These are phyloP conservation scores for Olyra latifolia DNA, from an alignment of 176 grass and related monocot species.

Conservation along the genomic window DNA sequence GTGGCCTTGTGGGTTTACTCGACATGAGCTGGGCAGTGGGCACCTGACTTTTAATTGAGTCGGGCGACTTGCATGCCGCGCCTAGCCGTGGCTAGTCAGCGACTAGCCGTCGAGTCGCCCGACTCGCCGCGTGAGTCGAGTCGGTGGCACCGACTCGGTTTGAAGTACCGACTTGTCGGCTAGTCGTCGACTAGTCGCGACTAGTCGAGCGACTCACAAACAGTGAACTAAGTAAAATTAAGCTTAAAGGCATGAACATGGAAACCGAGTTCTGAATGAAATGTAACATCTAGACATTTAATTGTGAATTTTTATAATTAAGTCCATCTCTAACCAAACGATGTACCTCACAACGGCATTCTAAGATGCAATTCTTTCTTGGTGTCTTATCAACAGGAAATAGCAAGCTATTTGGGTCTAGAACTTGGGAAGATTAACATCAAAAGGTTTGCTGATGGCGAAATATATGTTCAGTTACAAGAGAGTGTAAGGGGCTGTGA, in stretches of 20 bases:
- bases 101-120: too few species aligned
- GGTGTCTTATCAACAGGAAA: constrained; percentile 62
- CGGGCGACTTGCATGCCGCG: too few species aligned
- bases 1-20: too few species aligned
- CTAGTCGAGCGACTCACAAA: too few species aligned
- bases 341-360: neutral
- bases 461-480: constrained; percentile 99
- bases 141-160: too few species aligned
- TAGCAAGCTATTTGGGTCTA: constrained; percentile 93
- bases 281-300: neutral
- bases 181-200: too few species aligned
- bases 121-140: too few species aligned
- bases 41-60: too few species aligned
- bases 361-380: constrained; percentile 6
- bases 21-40: too few species aligned
- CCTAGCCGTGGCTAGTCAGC: too few species aligned
- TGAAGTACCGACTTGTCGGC: too few species aligned
- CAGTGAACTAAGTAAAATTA: constrained; percentile 10
- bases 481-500: constrained; percentile 95
- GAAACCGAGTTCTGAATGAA: neutral
- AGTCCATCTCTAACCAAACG: neutral
- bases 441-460: constrained; percentile 90
- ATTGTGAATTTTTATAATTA: neutral
- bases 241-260: neutral
- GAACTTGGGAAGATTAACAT: constrained; percentile 97